These are phyloP conservation scores for Neonectria magnoliae DNA, from an alignment of 2,329 filamentous ascomycete genomes.

Conservation along the genomic window DNA sequence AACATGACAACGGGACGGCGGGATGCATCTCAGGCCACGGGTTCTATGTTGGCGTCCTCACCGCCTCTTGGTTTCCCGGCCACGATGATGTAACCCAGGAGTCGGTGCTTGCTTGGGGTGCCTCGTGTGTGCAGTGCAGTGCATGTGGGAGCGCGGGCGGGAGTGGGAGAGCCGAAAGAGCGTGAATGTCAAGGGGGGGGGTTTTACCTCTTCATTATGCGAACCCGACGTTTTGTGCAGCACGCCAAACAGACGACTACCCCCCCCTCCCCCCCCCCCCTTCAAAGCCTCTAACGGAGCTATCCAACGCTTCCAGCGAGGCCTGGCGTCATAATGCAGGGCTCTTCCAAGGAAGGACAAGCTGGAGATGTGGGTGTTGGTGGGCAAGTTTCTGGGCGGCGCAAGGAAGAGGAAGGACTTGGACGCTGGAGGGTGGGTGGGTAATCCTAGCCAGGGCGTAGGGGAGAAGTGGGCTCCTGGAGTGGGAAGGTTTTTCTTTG, in stretches of 20 bases:
- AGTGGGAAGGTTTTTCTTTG: neutral
- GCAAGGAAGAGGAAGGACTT: neutral
- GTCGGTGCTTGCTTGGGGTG: conserved; percentile 27
- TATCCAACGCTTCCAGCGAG: too few relatives aligned
- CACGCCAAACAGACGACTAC: neutral
- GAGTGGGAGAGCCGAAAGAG: conserved; percentile 7
- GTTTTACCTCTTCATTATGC: conserved; percentile 38
- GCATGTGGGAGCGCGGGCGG: conserved; percentile 21
- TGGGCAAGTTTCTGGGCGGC: conserved; percentile 3
- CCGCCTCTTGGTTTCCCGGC: conserved; percentile 39
- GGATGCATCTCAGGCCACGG: conserved; percentile 34
- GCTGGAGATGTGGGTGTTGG: conserved; percentile 1
- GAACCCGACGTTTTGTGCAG: conserved; percentile 36
- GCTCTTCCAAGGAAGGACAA: conserved; percentile 18
- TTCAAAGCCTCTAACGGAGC: too few relatives aligned
- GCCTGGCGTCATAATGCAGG: conserved; percentile 2
- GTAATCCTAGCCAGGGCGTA: conserved; percentile 7
- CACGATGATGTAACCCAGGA: conserved; percentile 40
- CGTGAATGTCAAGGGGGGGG: conserved; percentile 14
- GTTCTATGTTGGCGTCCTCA: conserved; percentile 36
- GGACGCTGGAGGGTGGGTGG: conserved; percentile 5
- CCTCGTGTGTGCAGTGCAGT: neutral
- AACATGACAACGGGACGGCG: conserved; percentile 26
- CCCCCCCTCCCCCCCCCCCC: too few relatives aligned
- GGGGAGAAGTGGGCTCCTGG: conserved; percentile 8